These are phyloP conservation scores for Volvox reticuliferus DNA, from an alignment of 139 green algal genomes.

Conservation along the genomic window DNA sequence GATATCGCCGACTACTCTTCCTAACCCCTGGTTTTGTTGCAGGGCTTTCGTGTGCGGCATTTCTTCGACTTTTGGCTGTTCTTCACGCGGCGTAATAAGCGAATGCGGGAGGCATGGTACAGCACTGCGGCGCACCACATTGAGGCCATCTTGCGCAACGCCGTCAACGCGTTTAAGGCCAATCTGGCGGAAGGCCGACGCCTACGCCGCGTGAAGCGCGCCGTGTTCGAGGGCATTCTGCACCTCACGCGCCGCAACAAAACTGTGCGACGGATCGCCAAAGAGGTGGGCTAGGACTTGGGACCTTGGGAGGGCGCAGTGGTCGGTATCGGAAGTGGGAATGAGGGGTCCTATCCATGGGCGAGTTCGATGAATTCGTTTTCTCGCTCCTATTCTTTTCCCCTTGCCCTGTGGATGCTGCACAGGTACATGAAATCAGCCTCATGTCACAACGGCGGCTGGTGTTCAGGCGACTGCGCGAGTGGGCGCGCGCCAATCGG, in stretches of 20 bases:
- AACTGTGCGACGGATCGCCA: constrained; percentile 28
- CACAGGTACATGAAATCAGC: constrained; percentile 41
- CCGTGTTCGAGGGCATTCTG: constrained; percentile 27
- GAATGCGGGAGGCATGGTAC: constrained; percentile 47
- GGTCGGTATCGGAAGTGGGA: too few species aligned
- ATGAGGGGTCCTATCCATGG: too few species aligned
- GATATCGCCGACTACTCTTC: too few species aligned
- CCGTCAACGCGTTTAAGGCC: constrained; percentile 61
- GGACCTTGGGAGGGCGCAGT: too few species aligned
- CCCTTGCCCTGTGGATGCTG: neutral
- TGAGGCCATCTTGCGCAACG: constrained; percentile 54
- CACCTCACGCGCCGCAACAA: constrained; percentile 46
- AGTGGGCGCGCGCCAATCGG: constrained; percentile 36
- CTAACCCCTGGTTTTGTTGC: neutral
- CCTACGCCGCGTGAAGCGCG: constrained; percentile 11
- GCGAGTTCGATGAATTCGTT: neutral
- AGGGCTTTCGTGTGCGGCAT: constrained; percentile 55
- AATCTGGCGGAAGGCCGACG: constrained; percentile 53
- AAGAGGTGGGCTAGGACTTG: constrained; percentile 2
- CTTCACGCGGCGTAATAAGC: constrained; percentile 56
- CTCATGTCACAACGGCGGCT: constrained; percentile 1
- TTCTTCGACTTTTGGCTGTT: constrained; percentile 60
- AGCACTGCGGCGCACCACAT: constrained; percentile 45
- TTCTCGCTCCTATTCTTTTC: neutral
- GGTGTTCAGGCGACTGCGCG: constrained; percentile 14